phyloP scores from a whole-genome alignment of 176 grass and related monocot species.

The Musa troglodytarum region DNA sequence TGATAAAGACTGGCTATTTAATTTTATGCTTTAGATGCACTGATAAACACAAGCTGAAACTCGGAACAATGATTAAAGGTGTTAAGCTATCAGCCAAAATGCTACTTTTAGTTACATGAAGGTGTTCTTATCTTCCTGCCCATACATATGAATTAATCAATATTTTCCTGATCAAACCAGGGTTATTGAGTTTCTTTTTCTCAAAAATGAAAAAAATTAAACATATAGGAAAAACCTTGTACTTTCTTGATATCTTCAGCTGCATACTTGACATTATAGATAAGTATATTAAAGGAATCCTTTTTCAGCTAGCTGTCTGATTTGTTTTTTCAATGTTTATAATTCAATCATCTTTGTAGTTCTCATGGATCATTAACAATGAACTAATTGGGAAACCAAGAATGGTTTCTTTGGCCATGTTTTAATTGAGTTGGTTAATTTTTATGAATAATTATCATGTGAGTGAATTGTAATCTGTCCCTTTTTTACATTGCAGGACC shows the following conservation, averaged over 20 bases:
- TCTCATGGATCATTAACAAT: neutral
- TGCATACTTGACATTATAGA: neutral
- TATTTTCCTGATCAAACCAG: neutral
- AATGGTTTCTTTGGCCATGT: neutral
- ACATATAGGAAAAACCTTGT: neutral
- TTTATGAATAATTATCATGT: neutral
- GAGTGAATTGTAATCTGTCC: neutral
- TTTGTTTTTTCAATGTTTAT: neutral
- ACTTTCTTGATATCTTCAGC: neutral
- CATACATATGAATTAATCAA: neutral
- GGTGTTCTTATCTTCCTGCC: neutral
- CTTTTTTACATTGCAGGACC: constrained; percentile 37
- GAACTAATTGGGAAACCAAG: neutral
- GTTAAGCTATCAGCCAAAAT: neutral
- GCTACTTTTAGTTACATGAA: neutral
- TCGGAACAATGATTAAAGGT: neutral
- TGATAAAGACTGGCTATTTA: neutral
- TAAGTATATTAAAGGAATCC: neutral
- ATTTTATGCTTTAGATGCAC: neutral
- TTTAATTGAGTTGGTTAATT: neutral
- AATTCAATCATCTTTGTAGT: neutral
- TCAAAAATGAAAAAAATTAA: neutral
- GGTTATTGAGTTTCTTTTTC: neutral
- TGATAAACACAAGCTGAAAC: neutral
- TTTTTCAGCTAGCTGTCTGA: no score